Conservation (phyloP, 164 flowering plant genomes). For the Liquidambar formosana region DNA sequence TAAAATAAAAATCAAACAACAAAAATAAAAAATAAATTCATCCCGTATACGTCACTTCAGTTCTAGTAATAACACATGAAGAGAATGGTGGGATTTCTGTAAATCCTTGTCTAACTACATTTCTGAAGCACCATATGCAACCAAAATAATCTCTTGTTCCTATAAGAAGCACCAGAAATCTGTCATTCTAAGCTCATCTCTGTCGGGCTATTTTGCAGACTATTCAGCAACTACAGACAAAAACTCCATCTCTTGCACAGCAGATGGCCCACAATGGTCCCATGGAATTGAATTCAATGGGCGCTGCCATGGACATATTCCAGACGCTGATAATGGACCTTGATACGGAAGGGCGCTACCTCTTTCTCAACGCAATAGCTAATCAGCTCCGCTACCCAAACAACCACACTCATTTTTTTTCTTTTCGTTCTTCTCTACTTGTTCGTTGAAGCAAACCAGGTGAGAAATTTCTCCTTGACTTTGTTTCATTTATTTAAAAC, state of each 20-base stretch:
- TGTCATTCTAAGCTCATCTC: not conserved
- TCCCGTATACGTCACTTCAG: no score
- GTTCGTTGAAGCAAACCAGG: constrained; percentile 87
- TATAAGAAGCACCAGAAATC: no score
- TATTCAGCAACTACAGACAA: constrained; percentile 78
- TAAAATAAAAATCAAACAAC: no score
- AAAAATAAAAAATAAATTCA: no score
- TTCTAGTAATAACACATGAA: no score
- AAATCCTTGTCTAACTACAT: no score
- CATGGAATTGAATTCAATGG: constrained; percentile 49
- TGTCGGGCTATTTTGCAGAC: constrained; percentile 44
- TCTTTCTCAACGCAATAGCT: constrained; percentile 89
- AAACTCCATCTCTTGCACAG: constrained; percentile 51
- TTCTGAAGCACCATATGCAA: not conserved
- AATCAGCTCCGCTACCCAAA: constrained; percentile 98
- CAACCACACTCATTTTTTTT: constrained; percentile 94
- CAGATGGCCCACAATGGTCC: constrained; percentile 35
- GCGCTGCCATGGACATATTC: constrained; percentile 82
- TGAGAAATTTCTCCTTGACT: constrained; percentile 18
- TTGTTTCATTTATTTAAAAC: no score
- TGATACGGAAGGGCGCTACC: constrained; percentile 96
- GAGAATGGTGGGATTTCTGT: no score
- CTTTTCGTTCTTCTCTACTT: constrained; percentile 83
- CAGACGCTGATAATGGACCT: constrained; percentile 69
- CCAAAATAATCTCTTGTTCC: no score